Evolutionary conservation across 2,329 filamentous ascomycete species (phyloP).

Genomic region (Fusarium sp.): DNA sequence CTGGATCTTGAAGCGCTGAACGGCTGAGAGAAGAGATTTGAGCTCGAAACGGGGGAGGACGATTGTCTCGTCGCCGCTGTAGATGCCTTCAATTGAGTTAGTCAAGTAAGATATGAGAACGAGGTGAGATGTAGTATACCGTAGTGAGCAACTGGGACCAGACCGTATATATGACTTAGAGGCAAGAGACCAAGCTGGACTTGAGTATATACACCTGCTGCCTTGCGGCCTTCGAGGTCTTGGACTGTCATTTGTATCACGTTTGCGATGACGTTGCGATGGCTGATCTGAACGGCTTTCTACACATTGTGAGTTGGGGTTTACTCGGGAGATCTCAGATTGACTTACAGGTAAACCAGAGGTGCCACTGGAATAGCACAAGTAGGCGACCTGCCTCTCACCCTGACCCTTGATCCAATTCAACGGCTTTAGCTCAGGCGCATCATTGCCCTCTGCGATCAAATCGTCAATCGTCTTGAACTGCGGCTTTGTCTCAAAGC

Average conservation of each 20-base stretch:
- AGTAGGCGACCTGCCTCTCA: constrained; percentile 76
- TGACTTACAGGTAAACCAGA: constrained; percentile 77
- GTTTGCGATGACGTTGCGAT: constrained; percentile 83
- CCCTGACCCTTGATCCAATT: constrained; percentile 75
- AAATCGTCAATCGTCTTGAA: constrained; percentile 77
- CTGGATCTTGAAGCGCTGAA: constrained; percentile 77
- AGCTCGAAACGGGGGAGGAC: constrained; percentile 83
- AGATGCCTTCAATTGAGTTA: constrained; percentile 61
- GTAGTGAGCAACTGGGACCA: constrained; percentile 73
- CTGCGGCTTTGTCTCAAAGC: constrained; percentile 62
- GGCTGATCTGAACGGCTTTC: constrained; percentile 89
- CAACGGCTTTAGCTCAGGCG: constrained; percentile 67
- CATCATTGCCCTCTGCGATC: constrained; percentile 68
- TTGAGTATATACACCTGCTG: constrained; percentile 54
- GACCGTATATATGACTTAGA: constrained; percentile 84
- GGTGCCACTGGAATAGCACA: constrained; percentile 85
- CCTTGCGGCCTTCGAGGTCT: constrained; percentile 55
- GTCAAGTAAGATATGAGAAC: constrained; percentile 53
- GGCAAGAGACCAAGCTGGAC: constrained; percentile 77
- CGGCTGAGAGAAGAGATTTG: constrained; percentile 69
- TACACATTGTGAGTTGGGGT: constrained; percentile 49
- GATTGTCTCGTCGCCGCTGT: constrained; percentile 79
- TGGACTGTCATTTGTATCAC: constrained; percentile 70
- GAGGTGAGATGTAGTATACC: constrained; percentile 6
- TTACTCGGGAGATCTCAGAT: not conserved